These are phyloP conservation scores for Stachybotrys echinatus DNA, from an alignment of 2,329 filamentous ascomycete genomes.

Conservation along the genomic window DNA sequence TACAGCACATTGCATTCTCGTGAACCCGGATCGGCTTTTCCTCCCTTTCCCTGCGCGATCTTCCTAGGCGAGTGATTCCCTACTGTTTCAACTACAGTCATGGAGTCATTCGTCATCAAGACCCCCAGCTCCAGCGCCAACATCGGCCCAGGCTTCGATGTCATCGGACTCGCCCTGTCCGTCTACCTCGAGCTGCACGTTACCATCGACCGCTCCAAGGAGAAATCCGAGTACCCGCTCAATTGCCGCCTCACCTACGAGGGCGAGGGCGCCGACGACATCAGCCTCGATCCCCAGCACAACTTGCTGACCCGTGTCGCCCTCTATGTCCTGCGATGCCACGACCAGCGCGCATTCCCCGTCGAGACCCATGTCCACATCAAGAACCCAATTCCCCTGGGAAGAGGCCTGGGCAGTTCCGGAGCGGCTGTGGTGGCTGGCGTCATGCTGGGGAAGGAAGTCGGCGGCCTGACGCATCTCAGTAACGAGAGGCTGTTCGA, in stretches of 20 bases:
- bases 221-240: constrained; percentile 54
- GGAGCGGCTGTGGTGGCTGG: constrained; percentile 94
- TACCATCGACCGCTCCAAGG: constrained; percentile 59
- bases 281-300: constrained; percentile 75
- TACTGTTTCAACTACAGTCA: constrained; percentile 24
- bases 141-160: constrained; percentile 96
- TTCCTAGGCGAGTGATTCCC: constrained; percentile 8
- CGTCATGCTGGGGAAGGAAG: constrained; percentile 86
- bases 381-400: constrained; percentile 90
- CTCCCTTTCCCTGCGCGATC: neutral
- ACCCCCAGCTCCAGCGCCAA: constrained; percentile 95
- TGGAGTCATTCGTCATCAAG: constrained; percentile 65
- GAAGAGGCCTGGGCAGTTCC: constrained; percentile 88
- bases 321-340: constrained; percentile 89
- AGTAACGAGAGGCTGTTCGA: constrained; percentile 82
- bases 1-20: neutral
- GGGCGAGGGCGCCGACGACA: constrained; percentile 67
- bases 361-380: constrained; percentile 86
- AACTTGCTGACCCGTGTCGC: constrained; percentile 95
- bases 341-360: constrained; percentile 81
- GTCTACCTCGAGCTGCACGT: constrained; percentile 89
- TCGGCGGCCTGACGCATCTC: constrained; percentile 70
- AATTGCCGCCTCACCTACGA: constrained; percentile 93
- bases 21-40: neutral
- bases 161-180: constrained; percentile 90